Evolutionary conservation across 148 eudicot genomes (phyloP).

Genomic region (Drosera capensis): DNA sequence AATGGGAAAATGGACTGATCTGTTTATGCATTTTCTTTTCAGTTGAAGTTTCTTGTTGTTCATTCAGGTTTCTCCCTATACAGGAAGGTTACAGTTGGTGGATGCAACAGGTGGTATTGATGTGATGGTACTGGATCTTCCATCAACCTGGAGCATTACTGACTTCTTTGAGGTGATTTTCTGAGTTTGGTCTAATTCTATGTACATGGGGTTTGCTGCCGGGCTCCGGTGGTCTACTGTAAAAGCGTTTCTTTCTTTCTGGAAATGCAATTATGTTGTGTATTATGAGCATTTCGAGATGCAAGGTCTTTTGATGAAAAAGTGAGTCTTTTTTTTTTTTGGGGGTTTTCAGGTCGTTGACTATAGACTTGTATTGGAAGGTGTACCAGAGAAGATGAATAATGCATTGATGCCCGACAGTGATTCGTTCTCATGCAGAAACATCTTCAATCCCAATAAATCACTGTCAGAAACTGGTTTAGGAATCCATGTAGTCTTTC

Average conservation of each 20-base stretch:
- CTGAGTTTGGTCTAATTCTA: no score
- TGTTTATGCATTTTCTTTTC: neutral
- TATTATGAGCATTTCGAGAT: no score
- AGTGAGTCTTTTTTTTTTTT: neutral
- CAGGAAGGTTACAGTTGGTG: constrained; percentile 64
- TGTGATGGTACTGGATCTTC: constrained; percentile 49
- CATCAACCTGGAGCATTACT: constrained; percentile 37
- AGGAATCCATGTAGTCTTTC: constrained; percentile 30
- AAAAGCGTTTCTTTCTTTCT: neutral
- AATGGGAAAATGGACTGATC: neutral
- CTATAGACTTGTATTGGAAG: constrained; percentile 59
- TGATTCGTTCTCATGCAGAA: constrained; percentile 45
- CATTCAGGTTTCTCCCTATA: constrained; percentile 42
- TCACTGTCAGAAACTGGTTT: constrained; percentile 15
- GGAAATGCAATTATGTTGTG: neutral
- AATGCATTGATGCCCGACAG: constrained; percentile 16
- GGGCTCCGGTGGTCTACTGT: neutral
- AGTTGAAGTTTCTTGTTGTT: constrained; percentile 5
- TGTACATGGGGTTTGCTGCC: no score
- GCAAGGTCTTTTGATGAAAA: neutral
- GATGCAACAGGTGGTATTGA: constrained; percentile 75
- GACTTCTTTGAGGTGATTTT: constrained; percentile 49
- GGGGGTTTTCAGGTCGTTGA: constrained; percentile 36
- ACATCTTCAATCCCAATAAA: constrained; percentile 25
- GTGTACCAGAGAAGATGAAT: constrained; percentile 21